phyloP scores from a whole-genome alignment of 345 rosid genomes.

The Camelina hispida region DNA sequence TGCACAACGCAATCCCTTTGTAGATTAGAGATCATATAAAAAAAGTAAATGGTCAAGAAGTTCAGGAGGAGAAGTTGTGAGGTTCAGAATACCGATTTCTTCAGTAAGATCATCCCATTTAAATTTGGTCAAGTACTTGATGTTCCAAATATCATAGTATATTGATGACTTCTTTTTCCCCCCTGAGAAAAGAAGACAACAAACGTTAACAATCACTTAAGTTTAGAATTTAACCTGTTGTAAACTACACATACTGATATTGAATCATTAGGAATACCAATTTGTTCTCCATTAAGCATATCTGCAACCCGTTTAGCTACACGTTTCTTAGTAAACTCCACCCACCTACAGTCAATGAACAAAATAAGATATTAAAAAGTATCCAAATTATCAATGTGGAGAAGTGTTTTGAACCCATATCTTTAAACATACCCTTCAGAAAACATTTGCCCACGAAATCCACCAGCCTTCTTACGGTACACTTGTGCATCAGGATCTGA shows the following conservation, averaged over 20 bases:
- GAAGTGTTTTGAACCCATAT: neutral
- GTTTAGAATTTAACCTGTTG: neutral
- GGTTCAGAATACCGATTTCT: conserved; percentile 68
- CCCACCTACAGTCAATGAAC: conserved; percentile 67
- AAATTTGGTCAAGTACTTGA: conserved; percentile 91
- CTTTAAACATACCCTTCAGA: conserved; percentile 75
- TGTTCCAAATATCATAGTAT: conserved; percentile 92
- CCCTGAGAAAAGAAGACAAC: conserved; percentile 51
- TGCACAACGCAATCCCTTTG: conserved; percentile 46
- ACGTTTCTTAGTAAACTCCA: conserved; percentile 79
- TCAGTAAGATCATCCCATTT: conserved; percentile 96
- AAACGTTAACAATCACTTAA: neutral
- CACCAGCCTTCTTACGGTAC: conserved; percentile 53
- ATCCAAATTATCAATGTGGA: conserved; percentile 2
- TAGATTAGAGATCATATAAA: conserved; percentile 28
- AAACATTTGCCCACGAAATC: conserved; percentile 60
- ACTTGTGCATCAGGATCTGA: conserved; percentile 59
- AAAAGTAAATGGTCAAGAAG: neutral
- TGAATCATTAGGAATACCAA: conserved; percentile 53
- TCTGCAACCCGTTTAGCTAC: conserved; percentile 82
- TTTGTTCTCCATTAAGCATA: conserved; percentile 89
- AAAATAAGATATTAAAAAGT: neutral
- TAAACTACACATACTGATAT: neutral
- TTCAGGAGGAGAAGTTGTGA: conserved; percentile 21
- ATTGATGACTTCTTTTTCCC: conserved; percentile 84